Base-by-base conservation (phyloP, 805 yeast species). In the Kodamaea sagamina region DNA sequence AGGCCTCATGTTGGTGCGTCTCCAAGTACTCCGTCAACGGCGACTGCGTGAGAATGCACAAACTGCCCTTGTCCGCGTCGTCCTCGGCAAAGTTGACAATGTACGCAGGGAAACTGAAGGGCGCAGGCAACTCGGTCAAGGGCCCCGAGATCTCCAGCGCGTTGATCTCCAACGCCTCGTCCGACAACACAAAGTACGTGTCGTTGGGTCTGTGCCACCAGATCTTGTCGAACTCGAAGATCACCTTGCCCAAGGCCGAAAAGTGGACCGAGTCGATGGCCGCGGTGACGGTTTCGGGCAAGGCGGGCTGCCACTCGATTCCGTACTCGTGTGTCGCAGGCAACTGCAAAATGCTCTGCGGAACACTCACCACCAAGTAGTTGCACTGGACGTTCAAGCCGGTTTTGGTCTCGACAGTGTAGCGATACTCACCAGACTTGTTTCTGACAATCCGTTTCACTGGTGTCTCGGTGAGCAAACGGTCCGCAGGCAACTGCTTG, bases 341-440 rank as follows among this genome's bases (percentile, higher is more conserved):
- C 3, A 78, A 53, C 43, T 76, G 77, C 27, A 89, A 63, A 3
- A 85, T 73, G 26, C 90, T 84, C 48, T 84, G 84, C 0, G 97
- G 96, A 4, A 86, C 79, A 0, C 96, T 81, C 5, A 87, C 84
- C 10, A 89, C 71, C 21, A 79, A 67, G 55, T 79, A 84, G 36
- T 85, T 81, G 22, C 81, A 72, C 2, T 50, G 48, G 25, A 68
- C 60, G 4, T 34, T 47, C 2, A 47, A 42, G 2, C 74, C 72
- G 6, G 59, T 50, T 1, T 48, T 54, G 0, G 77, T 66, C 7
- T 58, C 62, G 1, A 77, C 66, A 1, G 48, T 24, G 6, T 74
- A 24, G 17, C 36, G 27, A 17, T 13, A 12, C 17, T n/a, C 38
- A 4, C 4, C 34, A n/a, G 27, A 11, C 19, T 28, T 16, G 28